phyloP scores from a whole-genome alignment of 2,329 filamentous ascomycete species.

The Pseudogymnoascus sp. region DNA sequence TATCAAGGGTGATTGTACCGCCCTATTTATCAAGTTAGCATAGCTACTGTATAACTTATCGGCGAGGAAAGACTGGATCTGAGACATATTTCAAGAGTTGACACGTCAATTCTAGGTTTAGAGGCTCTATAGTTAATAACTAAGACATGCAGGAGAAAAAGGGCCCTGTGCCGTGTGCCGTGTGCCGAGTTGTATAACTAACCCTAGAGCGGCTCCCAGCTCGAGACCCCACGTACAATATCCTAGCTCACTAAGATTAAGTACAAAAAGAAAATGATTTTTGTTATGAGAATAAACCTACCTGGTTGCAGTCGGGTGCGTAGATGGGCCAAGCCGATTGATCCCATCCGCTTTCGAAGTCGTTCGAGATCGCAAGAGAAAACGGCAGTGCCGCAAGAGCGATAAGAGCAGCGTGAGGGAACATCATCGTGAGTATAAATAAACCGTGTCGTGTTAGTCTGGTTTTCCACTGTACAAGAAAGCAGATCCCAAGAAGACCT shows the following conservation, averaged over 20 bases:
- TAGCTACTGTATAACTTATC: background rate
- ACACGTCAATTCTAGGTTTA: background rate
- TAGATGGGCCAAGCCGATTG: slow-evolving; percentile 49
- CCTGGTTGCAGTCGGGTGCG: slow-evolving; percentile 50
- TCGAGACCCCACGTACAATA: background rate
- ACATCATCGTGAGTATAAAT: slow-evolving; percentile 30
- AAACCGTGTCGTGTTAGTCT: slow-evolving; percentile 9
- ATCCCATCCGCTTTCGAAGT: slow-evolving; percentile 51
- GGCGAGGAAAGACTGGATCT: no score
- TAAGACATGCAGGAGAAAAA: background rate
- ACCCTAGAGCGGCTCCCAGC: background rate
- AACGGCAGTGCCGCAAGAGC: slow-evolving; percentile 39
- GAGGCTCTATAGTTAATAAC: background rate
- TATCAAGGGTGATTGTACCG: slow-evolving; percentile 48
- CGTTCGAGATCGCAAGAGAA: slow-evolving; percentile 42
- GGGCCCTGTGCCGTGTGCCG: background rate
- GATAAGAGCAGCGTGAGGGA: slow-evolving; percentile 36
- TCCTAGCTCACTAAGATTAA: background rate
- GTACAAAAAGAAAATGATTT: background rate
- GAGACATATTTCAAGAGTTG: background rate
- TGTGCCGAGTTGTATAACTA: background rate
- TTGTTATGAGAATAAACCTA: background rate
- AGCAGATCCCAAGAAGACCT: slow-evolving; percentile 16
- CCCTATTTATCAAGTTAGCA: slow-evolving; percentile 21
- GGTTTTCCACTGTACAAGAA: slow-evolving; percentile 11